Evolutionary conservation across 208 protist genomes (phyloP).

Genomic region (Herpetomonas samuelpessoai): DNA sequence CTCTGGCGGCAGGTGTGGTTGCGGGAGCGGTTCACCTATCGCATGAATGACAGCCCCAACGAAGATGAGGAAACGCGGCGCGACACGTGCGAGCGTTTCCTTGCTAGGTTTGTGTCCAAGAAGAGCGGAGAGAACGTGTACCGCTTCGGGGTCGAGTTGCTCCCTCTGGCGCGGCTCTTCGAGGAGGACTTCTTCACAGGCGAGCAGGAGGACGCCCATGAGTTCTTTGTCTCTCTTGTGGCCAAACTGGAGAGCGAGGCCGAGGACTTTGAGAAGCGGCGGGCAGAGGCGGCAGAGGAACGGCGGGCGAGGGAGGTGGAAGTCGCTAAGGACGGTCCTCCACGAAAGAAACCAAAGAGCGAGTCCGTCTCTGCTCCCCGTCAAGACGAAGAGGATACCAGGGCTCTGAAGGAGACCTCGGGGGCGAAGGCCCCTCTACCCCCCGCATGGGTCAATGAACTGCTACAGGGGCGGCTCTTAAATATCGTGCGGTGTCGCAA

Average conservation of each 20-base stretch:
- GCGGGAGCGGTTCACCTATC: not conserved
- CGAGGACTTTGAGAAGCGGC: slow-evolving; percentile 25
- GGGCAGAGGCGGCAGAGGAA: slow-evolving; percentile 4
- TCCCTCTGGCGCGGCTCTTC: slow-evolving; percentile 33
- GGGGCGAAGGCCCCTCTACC: slow-evolving; percentile 9
- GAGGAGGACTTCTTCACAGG: slow-evolving; percentile 60
- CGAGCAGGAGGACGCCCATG: slow-evolving; percentile 82
- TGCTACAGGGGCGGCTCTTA: slow-evolving; percentile 63
- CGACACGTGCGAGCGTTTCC: not conserved
- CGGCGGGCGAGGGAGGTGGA: no score
- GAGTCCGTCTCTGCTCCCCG: not conserved
- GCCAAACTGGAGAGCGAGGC: slow-evolving; percentile 68
- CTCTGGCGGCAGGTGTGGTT: not conserved
- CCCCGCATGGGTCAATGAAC: slow-evolving; percentile 61
- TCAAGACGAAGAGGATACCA: not conserved
- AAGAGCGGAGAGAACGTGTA: not conserved
- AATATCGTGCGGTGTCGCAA: slow-evolving; percentile 78
- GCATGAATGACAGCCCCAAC: not conserved
- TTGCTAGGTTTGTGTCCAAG: not conserved
- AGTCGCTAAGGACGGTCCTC: not conserved
- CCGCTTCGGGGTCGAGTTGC: slow-evolving; percentile 21
- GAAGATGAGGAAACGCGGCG: slow-evolving; percentile 10
- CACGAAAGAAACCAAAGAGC: not conserved
- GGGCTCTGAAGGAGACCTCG: slow-evolving; percentile 1
- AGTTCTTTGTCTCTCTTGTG: slow-evolving; percentile 67